Percentiles rank a stretch among this genome's conserved stretches.
phyloP scores from a whole-genome alignment of 164 flowering plant genomes.

The Aristolochia contorta region DNA sequence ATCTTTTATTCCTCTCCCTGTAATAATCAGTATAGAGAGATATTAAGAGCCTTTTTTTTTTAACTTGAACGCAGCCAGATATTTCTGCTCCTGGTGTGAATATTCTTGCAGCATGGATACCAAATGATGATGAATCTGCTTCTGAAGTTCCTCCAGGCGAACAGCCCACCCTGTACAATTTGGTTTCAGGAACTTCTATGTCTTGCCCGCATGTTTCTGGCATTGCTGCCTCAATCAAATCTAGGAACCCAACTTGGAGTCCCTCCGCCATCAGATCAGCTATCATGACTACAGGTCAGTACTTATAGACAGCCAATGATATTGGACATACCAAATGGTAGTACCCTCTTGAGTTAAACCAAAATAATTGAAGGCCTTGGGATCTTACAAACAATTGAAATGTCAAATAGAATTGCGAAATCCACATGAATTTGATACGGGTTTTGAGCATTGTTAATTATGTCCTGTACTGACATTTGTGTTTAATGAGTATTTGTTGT shows the following conservation, averaged over 20 bases:
- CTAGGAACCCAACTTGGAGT: conserved; percentile 46
- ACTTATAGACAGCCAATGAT: background rate
- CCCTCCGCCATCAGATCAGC: conserved; percentile 75
- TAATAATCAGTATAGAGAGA: background rate
- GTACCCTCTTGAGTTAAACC: background rate
- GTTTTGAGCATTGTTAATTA: too few species aligned
- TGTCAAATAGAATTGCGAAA: too few species aligned
- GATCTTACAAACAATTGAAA: too few species aligned
- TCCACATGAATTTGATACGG: too few species aligned
- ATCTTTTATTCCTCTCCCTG: background rate
- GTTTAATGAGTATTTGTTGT: too few species aligned
- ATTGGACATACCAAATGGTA: background rate
- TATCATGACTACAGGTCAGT: conserved; percentile 73
- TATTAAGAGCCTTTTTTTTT: background rate
- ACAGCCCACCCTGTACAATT: conserved; percentile 37
- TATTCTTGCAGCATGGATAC: conserved; percentile 76
- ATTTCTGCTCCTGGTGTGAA: conserved; percentile 77
- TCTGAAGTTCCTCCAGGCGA: conserved; percentile 27
- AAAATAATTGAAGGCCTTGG: too few species aligned
- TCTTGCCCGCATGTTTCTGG: conserved; percentile 85
- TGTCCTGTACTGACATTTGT: too few species aligned
- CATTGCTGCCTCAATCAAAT: conserved; percentile 50
- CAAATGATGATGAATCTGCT: conserved; percentile 26
- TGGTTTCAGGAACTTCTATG: conserved; percentile 87
- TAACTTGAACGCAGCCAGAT: conserved; percentile 55